Conservation (phyloP, 2,329 filamentous ascomycete species). For the Zymoseptoria tritici region DNA sequence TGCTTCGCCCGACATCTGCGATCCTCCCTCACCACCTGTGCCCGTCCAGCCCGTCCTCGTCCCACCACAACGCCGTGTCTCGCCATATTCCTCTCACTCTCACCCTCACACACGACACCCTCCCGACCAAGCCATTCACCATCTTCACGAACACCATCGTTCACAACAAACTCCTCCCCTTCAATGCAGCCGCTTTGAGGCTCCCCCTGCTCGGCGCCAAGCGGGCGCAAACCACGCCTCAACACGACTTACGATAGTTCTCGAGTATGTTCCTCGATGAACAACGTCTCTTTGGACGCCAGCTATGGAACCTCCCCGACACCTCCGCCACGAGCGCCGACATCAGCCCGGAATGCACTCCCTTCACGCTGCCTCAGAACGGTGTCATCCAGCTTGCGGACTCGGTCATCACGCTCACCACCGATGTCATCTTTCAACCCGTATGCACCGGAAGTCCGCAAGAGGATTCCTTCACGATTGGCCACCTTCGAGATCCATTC, state of each 20-base stretch:
- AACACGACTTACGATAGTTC: constrained; percentile 3
- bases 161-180: background rate
- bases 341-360: constrained; percentile 46
- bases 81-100: background rate
- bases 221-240: constrained; percentile 3
- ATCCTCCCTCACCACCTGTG: background rate
- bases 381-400: constrained; percentile 49
- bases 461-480: constrained; percentile 44
- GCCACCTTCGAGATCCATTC: constrained; percentile 76
- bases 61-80: background rate
- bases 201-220: constrained; percentile 13
- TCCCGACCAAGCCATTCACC: background rate
- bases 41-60: background rate
- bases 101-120: background rate
- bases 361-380: constrained; percentile 54
- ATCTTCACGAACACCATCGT: background rate
- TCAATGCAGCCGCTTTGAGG: constrained; percentile 16
- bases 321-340: constrained; percentile 12
- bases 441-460: constrained; percentile 43
- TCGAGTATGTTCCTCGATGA: constrained; percentile 15
- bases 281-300: constrained; percentile 18
- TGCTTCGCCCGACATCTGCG: background rate
- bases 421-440: constrained; percentile 54
- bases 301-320: constrained; percentile 28
- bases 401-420: constrained; percentile 52